Base-by-base conservation (phyloP, 495 filamentous ascomycete species). In the Lophiostoma macrostomum region DNA sequence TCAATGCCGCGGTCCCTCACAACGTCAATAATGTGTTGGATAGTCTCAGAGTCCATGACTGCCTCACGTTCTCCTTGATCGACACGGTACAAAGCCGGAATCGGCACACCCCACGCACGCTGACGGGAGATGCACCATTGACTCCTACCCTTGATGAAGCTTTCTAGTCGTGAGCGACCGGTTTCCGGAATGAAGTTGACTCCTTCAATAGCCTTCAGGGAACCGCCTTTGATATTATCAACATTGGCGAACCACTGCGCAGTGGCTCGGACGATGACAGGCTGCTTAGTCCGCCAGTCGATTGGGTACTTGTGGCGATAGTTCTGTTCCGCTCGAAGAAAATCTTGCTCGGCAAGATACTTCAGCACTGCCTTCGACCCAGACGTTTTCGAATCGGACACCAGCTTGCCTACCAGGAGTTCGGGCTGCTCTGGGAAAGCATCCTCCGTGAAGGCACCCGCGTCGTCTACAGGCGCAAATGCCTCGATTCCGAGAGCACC, bases 91-190 rank as follows among this genome's bases (percentile, higher is more conserved):
- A 99, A 71, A 16, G 88, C 88, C 14, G 93, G 93, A 49, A 99
- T 97, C 0, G 94, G 93, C 14, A 96, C 86, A 59, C 93, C 93
- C 93, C 93, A 99, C 7, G 87, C 86, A 28, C 93, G 83, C 67
- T 99, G 93, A 25, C 93, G 84, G n/a, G 94, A 97, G 61, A 99
- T 95, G 66, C 93, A 99, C 93, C 93, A 99, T 67, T 97, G 91
- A 56, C 80, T 94, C 27, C 93, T 81, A 36, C 87, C 87, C 61
- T 84, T 80, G 23, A 97, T 75, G 64, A 96, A 97, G 49, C 84
- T 86, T 64, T 86, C 78, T 34, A 99, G 74, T 34, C 94, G 76
- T 1, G 78, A 75, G 55, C 76, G 82, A 3, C 89, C 88, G 27
- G 73, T 67, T 32, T 83, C 75, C 0, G 93, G 93, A 30, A 95